phyloP scores from a whole-genome alignment of 2,329 filamentous ascomycete species.

The Torrubiellomyces zombiae region DNA sequence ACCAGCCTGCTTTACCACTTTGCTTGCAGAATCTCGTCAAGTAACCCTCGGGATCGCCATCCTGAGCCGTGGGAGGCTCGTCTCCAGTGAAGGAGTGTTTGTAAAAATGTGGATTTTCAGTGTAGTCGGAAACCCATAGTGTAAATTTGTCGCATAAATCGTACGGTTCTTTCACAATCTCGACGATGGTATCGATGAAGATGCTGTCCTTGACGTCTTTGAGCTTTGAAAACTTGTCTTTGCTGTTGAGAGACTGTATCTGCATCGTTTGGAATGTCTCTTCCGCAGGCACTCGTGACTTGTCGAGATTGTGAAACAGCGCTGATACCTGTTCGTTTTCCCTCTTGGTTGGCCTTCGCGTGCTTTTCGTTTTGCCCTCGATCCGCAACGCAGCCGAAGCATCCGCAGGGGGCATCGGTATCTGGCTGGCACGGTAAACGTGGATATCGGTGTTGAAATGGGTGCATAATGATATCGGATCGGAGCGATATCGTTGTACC shows the following conservation, averaged over 20 bases:
- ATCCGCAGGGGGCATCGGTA: constrained; percentile 17
- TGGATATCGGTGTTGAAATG: constrained; percentile 24
- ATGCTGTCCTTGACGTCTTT: constrained; percentile 37
- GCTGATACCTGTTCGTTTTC: constrained; percentile 29
- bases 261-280: constrained; percentile 24
- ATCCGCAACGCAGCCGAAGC: constrained; percentile 16
- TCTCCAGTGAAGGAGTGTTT: constrained; percentile 22
- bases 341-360: constrained; percentile 7
- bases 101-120: constrained; percentile 48
- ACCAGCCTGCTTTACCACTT: constrained; percentile 31
- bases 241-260: constrained; percentile 23
- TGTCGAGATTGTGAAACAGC: constrained; percentile 28
- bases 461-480: constrained; percentile 25
- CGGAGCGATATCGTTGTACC: constrained; percentile 22
- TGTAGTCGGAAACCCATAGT: constrained; percentile 73
- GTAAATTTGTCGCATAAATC: constrained; percentile 30
- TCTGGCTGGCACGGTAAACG: constrained; percentile 20
- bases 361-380: constrained; percentile 6
- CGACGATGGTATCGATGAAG: constrained; percentile 55
- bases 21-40: constrained; percentile 12
- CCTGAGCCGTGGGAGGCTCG: constrained; percentile 16
- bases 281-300: constrained; percentile 23
- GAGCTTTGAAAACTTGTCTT: constrained; percentile 46
- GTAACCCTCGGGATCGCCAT: constrained; percentile 43
- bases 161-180: constrained; percentile 43